Percentiles rank a stretch among this genome's conserved stretches.
phyloP scores from a whole-genome alignment of 2,329 filamentous ascomycete species.

The Pyrenochaeta sp. region DNA sequence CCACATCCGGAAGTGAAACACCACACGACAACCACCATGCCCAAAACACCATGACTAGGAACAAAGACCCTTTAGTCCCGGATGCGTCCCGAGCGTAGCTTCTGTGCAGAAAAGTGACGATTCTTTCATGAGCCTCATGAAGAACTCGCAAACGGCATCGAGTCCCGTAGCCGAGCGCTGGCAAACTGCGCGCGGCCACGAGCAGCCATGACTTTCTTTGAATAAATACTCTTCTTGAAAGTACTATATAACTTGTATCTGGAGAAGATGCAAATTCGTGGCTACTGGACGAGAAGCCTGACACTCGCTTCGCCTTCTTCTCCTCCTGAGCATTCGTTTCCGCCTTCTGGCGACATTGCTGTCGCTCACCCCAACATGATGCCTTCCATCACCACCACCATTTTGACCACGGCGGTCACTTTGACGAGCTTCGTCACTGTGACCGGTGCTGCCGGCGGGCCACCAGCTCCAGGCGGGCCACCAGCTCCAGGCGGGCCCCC shows the following conservation, averaged over 20 bases:
- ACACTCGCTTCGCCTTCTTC: conserved; percentile 2
- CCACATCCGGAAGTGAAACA: conserved; percentile 23
- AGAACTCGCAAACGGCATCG: conserved; percentile 27
- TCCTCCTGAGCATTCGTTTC: neutral
- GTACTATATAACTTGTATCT: conserved; percentile 1
- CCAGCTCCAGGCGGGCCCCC: neutral
- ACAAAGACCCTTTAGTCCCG: conserved; percentile 29
- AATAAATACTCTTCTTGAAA: conserved; percentile 2
- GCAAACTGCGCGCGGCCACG: conserved; percentile 8
- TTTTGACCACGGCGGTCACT: conserved; percentile 17
- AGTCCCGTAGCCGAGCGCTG: conserved; percentile 12
- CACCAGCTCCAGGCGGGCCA: too few relatives aligned
- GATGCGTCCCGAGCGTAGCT: conserved; percentile 23
- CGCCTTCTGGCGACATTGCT: neutral
- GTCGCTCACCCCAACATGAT: conserved; percentile 5
- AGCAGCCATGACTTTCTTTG: neutral
- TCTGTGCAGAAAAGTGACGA: conserved; percentile 6
- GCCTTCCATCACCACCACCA: conserved; percentile 16
- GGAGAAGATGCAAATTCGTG: conserved; percentile 4
- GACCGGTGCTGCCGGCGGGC: conserved; percentile 6
- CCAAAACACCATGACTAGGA: conserved; percentile 10
- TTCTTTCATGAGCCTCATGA: conserved; percentile 11
- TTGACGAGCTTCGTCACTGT: conserved; percentile 17
- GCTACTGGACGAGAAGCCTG: neutral
- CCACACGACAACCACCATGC: conserved; percentile 5